These are phyloP conservation scores for Dacryopinax primogenitus DNA, from an alignment of 768 basidiomycete species.

Conservation along the genomic window DNA sequence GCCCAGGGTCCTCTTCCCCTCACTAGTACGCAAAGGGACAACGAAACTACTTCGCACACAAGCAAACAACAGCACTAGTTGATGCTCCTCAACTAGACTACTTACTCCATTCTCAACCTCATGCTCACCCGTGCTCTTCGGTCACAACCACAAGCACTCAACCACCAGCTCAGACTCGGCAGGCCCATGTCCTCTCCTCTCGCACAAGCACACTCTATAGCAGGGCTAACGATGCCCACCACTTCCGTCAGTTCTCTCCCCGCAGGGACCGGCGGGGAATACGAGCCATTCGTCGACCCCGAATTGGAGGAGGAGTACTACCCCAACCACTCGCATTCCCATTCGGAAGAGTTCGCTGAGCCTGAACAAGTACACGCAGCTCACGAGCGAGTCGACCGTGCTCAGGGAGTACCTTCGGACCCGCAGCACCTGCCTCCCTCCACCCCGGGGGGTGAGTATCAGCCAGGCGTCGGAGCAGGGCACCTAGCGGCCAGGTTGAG, in stretches of 20 bases:
- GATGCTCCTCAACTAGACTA: no score
- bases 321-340: not conserved
- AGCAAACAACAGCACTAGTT: no score
- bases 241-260: not conserved
- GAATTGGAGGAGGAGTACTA: not conserved
- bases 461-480: not conserved
- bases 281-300: not conserved
- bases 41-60: no score
- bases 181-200: not conserved
- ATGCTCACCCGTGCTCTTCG: not conserved
- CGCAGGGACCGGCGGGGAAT: not conserved
- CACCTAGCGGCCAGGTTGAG: not conserved
- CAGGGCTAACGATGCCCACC: not conserved
- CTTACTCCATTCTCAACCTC: not conserved
- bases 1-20: not conserved
- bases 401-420: not conserved
- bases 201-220: not conserved
- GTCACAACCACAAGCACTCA: not conserved
- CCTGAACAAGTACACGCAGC: not conserved
- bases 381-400: not conserved
- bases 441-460: not conserved
- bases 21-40: no score
- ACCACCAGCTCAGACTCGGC: no score
- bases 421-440: not conserved
- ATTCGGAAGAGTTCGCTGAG: no score